Conservation (phyloP, 2,329 filamentous ascomycete species). For the Geoglossum cookeanum region DNA sequence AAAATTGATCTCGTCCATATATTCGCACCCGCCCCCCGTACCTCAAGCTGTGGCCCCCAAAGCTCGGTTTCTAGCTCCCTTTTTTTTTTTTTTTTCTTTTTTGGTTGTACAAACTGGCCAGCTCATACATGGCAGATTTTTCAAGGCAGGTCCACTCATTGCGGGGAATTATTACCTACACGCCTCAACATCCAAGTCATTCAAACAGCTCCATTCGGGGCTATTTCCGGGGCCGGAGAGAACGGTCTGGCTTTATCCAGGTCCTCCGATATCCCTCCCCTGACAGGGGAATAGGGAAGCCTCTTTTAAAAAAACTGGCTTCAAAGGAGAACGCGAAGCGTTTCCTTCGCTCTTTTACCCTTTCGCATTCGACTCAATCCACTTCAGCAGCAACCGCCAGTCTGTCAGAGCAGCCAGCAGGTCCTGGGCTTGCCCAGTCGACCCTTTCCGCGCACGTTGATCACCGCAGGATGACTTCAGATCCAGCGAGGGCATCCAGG, state of each 20-base stretch:
- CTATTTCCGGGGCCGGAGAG: not conserved
- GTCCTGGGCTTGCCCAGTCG: not conserved
- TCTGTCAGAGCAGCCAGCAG: not conserved
- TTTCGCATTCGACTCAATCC: not conserved
- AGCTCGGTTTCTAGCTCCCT: too few relatives aligned
- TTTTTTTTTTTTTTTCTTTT: not conserved
- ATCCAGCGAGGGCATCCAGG: conserved; percentile 22
- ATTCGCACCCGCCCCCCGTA: too few relatives aligned
- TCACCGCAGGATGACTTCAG: conserved; percentile 5
- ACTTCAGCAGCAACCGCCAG: not conserved
- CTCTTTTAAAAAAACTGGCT: conserved; percentile 27
- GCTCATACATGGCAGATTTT: not conserved
- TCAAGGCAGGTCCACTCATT: not conserved
- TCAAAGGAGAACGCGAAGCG: conserved; percentile 29
- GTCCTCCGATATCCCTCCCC: not conserved
- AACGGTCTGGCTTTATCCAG: not conserved
- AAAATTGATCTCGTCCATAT: not conserved
- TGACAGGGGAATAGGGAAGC: not conserved
- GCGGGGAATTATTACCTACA: not conserved
- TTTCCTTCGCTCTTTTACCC: conserved; percentile 25
- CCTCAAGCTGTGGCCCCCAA: not conserved
- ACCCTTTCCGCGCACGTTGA: not conserved
- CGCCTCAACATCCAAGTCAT: not conserved
- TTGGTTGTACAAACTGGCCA: not conserved
- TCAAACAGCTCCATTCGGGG: not conserved